Evolutionary conservation across 495 filamentous ascomycete species (phyloP), one percentile per base, ranked within the genome.

Genomic region (Immersiella caudata): DNA sequence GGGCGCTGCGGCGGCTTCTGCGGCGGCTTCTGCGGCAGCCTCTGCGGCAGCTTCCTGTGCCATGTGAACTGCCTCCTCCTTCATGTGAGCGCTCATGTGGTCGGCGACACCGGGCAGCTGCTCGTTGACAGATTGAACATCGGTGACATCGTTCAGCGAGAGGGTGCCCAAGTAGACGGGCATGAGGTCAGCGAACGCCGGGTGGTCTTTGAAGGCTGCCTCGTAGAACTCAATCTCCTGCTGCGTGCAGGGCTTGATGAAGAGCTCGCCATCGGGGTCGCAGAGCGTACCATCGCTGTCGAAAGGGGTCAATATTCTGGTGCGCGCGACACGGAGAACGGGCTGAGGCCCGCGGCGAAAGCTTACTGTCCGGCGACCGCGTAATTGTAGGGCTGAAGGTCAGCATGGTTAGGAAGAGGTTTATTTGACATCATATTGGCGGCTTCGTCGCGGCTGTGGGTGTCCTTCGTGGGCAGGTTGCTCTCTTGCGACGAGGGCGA

Each of bases 351-450:
- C 56, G 22, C 26, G 51, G 62, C 21, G 55, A 46, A 6, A 2
- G 90, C 94, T 86, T 84, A 97, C 94, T 99, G 95, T 81, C 95
- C 95, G 63, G 95, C 95, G 60, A 94, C 93, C 59, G 89, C 92
- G 79, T 93, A 85, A 73, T 90, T 88, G 74, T 91, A 96, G 9
- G 88, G 85, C 55, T 90, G 81, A 54, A 93, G 81, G 77, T 90
- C 80, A 62, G 80, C 73, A 50, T 75, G 77, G n/a, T 75, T 80
- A 6, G 84, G 84, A 33, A 86, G 69, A 60, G 70, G 68, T 72
- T 74, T 73, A 20, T 64, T 67, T 58, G 60, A 58, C 65, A 75
- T 61, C 78, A 76, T 77, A 24, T 66, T 76, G 36, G 63, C 63
- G 50, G 33, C 20, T 60, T 26, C 33, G n/a, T 16, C n/a, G 22